Evolutionary conservation across 2,329 filamentous ascomycete genomes (phyloP).

Genomic region (Nemania serpens): DNA sequence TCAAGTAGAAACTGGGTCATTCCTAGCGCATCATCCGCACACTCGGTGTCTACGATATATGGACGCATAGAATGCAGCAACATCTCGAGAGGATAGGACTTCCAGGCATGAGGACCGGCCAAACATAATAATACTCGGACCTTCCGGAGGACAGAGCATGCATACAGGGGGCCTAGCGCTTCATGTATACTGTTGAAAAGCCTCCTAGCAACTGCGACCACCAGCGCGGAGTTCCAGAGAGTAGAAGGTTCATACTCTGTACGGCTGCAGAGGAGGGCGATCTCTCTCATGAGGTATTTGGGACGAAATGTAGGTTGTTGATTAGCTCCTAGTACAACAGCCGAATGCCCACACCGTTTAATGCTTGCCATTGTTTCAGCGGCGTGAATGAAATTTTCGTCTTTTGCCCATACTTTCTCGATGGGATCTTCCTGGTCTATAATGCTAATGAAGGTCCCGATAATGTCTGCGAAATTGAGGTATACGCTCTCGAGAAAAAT

Average conservation of each 20-base stretch:
- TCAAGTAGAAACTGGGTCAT: conserved; percentile 83
- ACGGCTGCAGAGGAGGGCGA: conserved; percentile 77
- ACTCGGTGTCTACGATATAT: conserved; percentile 82
- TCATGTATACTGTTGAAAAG: conserved; percentile 81
- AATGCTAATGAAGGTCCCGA: conserved; percentile 75
- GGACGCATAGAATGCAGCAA: conserved; percentile 78
- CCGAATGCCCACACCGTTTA: conserved; percentile 68
- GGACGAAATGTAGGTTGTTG: conserved; percentile 88
- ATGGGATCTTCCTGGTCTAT: conserved; percentile 78
- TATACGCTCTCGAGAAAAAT: conserved; percentile 66
- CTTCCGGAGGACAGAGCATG: conserved; percentile 84
- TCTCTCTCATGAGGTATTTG: conserved; percentile 74
- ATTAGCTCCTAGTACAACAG: conserved; percentile 68
- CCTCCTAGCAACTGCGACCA: conserved; percentile 74
- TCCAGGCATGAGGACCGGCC: conserved; percentile 71
- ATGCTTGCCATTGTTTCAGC: conserved; percentile 71
- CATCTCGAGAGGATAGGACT: conserved; percentile 88
- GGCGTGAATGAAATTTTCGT: conserved; percentile 63
- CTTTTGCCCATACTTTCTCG: conserved; percentile 68
- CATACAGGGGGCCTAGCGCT: conserved; percentile 83
- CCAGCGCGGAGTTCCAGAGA: conserved; percentile 77
- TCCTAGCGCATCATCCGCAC: conserved; percentile 87
- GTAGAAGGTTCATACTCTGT: conserved; percentile 66
- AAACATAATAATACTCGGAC: conserved; percentile 80
- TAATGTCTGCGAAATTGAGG: conserved; percentile 74